Evolutionary conservation across 2,329 filamentous ascomycete genomes (phyloP).

Genomic region (Aureobasidium sp.): DNA sequence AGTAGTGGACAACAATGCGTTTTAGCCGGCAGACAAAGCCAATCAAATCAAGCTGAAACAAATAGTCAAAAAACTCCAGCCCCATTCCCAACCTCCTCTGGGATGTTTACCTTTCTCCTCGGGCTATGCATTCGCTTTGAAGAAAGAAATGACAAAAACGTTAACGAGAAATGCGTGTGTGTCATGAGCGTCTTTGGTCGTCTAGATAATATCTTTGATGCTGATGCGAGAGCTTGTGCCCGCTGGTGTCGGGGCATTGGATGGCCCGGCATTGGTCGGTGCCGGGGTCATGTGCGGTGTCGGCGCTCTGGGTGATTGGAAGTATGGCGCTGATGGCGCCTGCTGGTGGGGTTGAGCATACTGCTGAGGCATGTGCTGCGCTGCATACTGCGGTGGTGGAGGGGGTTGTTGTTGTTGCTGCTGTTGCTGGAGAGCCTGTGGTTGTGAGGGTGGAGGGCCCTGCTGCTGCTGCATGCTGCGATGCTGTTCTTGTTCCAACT

Average conservation of each 20-base stretch:
- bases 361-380: constrained; percentile 2
- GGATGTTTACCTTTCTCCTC: constrained; percentile 5
- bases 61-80: not conserved
- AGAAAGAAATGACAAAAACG: constrained; percentile 5
- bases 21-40: not conserved
- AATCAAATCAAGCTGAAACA: not conserved
- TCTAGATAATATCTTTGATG: constrained; percentile 31
- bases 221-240: constrained; percentile 25
- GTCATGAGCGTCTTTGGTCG: constrained; percentile 5
- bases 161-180: constrained; percentile 1
- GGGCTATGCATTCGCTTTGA: constrained; percentile 11
- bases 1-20: constrained; percentile 5
- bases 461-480: constrained; percentile 11
- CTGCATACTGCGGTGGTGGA: constrained; percentile 18
- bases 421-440: constrained; percentile 2
- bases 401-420: constrained; percentile 15
- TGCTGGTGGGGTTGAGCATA: constrained; percentile 18
- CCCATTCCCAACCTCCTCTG: not conserved
- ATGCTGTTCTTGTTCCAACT: constrained; percentile 44
- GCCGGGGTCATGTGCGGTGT: constrained; percentile 14
- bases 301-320: constrained; percentile 13
- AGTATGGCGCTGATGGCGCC: constrained; percentile 16
- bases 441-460: not conserved
- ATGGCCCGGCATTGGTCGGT: not conserved
- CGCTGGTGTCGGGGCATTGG: constrained; percentile 1